phyloP scores from a whole-genome alignment of 768 basidiomycete genomes.

The Serendipita vermifera region DNA sequence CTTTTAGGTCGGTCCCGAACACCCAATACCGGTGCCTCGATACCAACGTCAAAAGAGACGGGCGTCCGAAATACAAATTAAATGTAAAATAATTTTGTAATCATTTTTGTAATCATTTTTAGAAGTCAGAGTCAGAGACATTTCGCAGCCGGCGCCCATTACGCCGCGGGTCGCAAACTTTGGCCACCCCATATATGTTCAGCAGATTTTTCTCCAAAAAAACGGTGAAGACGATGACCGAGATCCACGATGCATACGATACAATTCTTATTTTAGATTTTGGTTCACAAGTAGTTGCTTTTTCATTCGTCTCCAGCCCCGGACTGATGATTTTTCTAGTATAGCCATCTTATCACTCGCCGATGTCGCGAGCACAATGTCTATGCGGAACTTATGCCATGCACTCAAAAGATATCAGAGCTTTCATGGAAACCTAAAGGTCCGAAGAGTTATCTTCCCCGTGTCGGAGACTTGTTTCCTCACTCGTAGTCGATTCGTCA shows the following conservation, averaged over 20 bases:
- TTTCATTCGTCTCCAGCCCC: constrained; percentile 9
- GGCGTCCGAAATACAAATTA: too few relatives aligned
- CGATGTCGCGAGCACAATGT: constrained; percentile 96
- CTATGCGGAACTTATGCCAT: constrained; percentile 95
- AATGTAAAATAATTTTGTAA: too few relatives aligned
- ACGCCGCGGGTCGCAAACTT: too few relatives aligned
- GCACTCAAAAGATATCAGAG: constrained; percentile 80
- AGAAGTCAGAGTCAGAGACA: too few relatives aligned
- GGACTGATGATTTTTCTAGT: constrained; percentile 34
- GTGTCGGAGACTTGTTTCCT: background rate
- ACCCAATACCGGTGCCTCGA: too few relatives aligned
- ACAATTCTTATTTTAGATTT: constrained; percentile 95
- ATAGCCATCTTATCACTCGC: constrained; percentile 93
- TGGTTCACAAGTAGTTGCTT: constrained; percentile 82
- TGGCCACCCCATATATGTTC: too few relatives aligned
- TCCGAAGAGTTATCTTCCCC: constrained; percentile 20
- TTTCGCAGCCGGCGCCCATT: too few relatives aligned
- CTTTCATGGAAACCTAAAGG: constrained; percentile 92
- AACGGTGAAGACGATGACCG: constrained; percentile 38
- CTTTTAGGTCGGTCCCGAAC: too few relatives aligned
- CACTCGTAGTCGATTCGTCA: constrained; percentile 15
- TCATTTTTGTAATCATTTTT: too few relatives aligned
- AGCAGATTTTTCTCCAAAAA: background rate
- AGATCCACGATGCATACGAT: constrained; percentile 92
- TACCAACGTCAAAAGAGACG: too few relatives aligned